phyloP scores from a whole-genome alignment of 2,329 filamentous ascomycete species.

The Mycosphaerella sp. region DNA sequence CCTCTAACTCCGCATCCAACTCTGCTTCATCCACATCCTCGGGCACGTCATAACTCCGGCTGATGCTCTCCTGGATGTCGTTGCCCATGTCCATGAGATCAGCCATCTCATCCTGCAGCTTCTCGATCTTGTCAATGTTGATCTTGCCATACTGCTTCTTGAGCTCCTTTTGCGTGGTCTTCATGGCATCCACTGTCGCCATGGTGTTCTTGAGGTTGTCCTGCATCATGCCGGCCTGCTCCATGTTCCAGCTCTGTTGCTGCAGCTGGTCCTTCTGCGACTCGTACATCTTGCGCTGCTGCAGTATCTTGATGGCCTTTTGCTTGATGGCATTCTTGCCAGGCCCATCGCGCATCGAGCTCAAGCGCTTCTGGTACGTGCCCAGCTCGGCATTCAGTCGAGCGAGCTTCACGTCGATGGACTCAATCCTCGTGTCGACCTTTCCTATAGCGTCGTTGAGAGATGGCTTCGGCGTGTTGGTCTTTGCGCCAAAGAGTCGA shows the following conservation, averaged over 20 bases:
- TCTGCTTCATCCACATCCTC: slow-evolving; percentile 97
- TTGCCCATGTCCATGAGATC: slow-evolving; percentile 96
- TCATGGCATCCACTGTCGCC: slow-evolving; percentile 96
- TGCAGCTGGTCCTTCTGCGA: slow-evolving; percentile 88
- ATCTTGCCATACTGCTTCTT: slow-evolving; percentile 95
- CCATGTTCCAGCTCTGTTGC: slow-evolving; percentile 97
- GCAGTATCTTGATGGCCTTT: slow-evolving; percentile 88
- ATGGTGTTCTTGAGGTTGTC: slow-evolving; percentile 98
- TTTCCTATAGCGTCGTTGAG: slow-evolving; percentile 76
- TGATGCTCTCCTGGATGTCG: slow-evolving; percentile 94
- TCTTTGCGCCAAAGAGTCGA: slow-evolving; percentile 86
- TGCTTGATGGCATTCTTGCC: slow-evolving; percentile 89
- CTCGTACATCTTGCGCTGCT: slow-evolving; percentile 92
- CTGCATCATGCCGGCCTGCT: slow-evolving; percentile 96
- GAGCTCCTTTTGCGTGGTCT: slow-evolving; percentile 89
- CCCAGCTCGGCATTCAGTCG: slow-evolving; percentile 84
- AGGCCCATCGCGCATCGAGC: slow-evolving; percentile 91
- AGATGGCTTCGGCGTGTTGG: slow-evolving; percentile 80
- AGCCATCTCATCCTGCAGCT: slow-evolving; percentile 98
- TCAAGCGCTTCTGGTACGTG: slow-evolving; percentile 78
- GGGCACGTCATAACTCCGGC: slow-evolving; percentile 84
- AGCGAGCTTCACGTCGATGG: slow-evolving; percentile 89
- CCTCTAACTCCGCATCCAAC: slow-evolving; percentile 92
- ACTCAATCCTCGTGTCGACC: slow-evolving; percentile 73
- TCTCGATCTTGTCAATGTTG: slow-evolving; percentile 94